A percentile compares a stretch with the other conserved stretches of the same genome.
Evolutionary conservation across 257 asterid species (phyloP).

Genomic region (Nicotiana tabacum): DNA sequence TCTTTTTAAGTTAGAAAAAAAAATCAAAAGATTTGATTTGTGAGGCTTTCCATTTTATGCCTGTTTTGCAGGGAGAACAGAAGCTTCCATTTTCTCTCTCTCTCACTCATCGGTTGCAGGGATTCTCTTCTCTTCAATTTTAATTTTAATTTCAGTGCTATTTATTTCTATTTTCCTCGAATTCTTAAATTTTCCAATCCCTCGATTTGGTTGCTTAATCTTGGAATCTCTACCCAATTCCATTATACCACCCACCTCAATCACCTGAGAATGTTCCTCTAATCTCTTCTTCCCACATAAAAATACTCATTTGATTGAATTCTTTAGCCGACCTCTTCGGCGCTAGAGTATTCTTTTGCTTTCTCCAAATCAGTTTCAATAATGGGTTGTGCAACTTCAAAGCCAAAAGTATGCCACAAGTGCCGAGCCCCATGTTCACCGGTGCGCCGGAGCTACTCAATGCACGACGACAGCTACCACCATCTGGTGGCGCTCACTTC

Average conservation of each 20-base stretch:
- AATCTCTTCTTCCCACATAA: constrained; percentile 23
- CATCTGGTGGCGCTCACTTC: constrained; percentile 80
- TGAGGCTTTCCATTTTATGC: constrained; percentile 5
- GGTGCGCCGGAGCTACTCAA: constrained; percentile 70
- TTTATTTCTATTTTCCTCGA: background rate
- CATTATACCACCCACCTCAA: constrained; percentile 37
- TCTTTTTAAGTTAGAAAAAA: background rate
- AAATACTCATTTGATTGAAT: background rate
- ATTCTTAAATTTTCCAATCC: background rate
- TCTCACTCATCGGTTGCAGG: constrained; percentile 17
- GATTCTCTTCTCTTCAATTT: constrained; percentile 10
- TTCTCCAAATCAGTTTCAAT: background rate
- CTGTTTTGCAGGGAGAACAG: constrained; percentile 24
- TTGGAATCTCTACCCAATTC: constrained; percentile 36
- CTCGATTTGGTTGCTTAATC: constrained; percentile 14
- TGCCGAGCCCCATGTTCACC: constrained; percentile 57
- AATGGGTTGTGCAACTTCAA: constrained; percentile 92
- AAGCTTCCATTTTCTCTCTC: background rate
- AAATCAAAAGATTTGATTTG: background rate
- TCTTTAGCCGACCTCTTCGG: background rate
- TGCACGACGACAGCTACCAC: constrained; percentile 53
- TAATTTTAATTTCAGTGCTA: background rate
- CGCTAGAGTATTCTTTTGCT: background rate
- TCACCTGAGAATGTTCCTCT: constrained; percentile 45
- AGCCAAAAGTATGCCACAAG: constrained; percentile 52